Conservation (phyloP, 164 flowering plant species). For the Aristolochia contorta region DNA sequence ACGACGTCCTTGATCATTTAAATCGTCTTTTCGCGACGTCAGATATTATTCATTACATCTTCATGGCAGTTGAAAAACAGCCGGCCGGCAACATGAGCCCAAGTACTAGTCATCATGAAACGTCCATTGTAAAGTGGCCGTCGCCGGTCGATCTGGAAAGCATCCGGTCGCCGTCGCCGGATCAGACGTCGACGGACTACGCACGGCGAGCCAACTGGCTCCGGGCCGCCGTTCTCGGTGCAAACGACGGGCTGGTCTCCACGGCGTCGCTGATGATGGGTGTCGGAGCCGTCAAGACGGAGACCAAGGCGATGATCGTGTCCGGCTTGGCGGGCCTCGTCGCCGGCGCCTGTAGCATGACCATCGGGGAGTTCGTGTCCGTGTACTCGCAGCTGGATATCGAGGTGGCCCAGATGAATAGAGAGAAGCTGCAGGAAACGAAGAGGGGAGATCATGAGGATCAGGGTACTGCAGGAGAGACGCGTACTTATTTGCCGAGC, state of each 20-base stretch:
- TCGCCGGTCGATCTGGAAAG: not conserved
- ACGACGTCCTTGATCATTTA: too few relatives aligned
- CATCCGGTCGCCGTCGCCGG: not conserved
- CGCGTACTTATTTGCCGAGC: conserved; percentile 16
- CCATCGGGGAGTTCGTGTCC: conserved; percentile 24
- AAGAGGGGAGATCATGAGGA: not conserved
- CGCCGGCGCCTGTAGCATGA: conserved; percentile 29
- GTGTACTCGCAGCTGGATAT: conserved; percentile 26
- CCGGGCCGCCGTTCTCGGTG: conserved; percentile 25
- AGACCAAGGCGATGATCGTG: conserved; percentile 18
- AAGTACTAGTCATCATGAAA: too few relatives aligned
- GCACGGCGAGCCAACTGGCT: conserved; percentile 25
- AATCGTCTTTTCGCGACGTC: too few relatives aligned
- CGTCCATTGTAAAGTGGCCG: too few relatives aligned
- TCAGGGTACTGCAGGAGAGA: not conserved
- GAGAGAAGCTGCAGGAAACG: conserved; percentile 11
- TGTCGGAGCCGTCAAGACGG: conserved; percentile 18
- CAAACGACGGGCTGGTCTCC: conserved; percentile 27
- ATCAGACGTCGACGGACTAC: conserved; percentile 14
- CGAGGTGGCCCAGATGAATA: conserved; percentile 20
- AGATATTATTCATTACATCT: too few relatives aligned
- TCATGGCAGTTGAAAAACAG: conserved; percentile 3
- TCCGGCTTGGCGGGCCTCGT: conserved; percentile 21
- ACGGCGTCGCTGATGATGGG: conserved; percentile 26
- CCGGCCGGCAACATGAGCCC: not conserved